Base-by-base conservation (phyloP, 306 rosid genomes). In the Acacia melanoxylon region DNA sequence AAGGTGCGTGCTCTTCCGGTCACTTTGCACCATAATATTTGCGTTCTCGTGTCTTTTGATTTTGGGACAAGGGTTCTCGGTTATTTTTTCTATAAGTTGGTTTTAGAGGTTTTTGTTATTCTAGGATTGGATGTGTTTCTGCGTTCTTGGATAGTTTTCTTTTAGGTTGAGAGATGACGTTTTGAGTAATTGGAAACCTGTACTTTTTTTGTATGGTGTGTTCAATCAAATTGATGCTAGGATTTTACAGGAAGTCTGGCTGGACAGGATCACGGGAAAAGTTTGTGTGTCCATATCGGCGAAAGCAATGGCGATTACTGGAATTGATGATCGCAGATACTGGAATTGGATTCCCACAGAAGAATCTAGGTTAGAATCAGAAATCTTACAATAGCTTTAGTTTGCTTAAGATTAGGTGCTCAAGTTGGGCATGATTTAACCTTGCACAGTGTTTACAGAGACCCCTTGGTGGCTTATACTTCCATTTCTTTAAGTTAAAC, bases 331-430 rank as follows among this genome's bases (percentile, higher is more conserved):
- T 61, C 66, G 91, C 56, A 88, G 94, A 72, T 91, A 91, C 80
- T 91, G 95, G 95, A 91, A 86, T 75, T 91, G 91, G 95, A 54
- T 89, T 87, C 85, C 90, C 31, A 91, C 95, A 1, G 90, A 91
- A 86, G 95, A 91, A 71, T 91, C 95, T 59, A 88, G 95, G 95
- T 91, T 56, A 85, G 86, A 62, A 33, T 42, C 37, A 17, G 17
- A 24, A 54, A 19, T 40, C 40, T 67, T 42, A 16, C 8, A 31
- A 17, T 77, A 24, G 74, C 62, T 63, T 63, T 40, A 77, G 62
- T 29, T 77, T 77, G 17, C 81, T 63, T 27, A 58, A 40, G 54
- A 14, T 41, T 75, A 40, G 66, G 37, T 29, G 78, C 48, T 52
- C 40, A 11, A 24, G 59, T 29, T 77, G 80, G 62, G 15, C 22